Percentiles rank a stretch among this genome's conserved stretches.
phyloP scores from a whole-genome alignment of 768 basidiomycete genomes.

The Pleurotus tuber-regium region DNA sequence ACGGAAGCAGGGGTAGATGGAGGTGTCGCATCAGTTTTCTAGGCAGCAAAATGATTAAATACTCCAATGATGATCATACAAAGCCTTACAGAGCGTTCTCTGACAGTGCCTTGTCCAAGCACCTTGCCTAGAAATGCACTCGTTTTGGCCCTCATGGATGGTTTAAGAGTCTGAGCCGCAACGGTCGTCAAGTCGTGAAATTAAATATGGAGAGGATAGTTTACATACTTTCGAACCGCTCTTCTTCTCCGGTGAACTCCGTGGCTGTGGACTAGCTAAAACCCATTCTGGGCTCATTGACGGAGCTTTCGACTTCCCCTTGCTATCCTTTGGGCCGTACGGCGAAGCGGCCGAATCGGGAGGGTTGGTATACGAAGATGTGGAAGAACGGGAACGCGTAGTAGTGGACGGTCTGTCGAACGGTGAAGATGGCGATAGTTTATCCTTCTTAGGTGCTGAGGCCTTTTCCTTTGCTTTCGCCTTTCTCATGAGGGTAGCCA shows the following conservation, averaged over 20 bases:
- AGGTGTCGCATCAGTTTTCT: constrained; percentile 55
- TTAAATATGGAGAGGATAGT: background rate
- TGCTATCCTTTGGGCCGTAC: constrained; percentile 28
- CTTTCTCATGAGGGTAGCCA: constrained; percentile 83
- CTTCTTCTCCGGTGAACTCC: constrained; percentile 40
- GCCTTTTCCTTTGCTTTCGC: constrained; percentile 67
- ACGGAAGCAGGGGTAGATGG: constrained; percentile 28
- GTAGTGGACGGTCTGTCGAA: constrained; percentile 39
- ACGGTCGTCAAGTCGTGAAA: constrained; percentile 9
- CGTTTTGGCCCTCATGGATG: constrained; percentile 75
- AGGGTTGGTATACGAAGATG: constrained; percentile 29
- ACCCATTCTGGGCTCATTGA: constrained; percentile 41
- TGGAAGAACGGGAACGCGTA: constrained; percentile 42
- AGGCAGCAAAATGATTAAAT: constrained; percentile 16
- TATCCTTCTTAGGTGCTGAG: constrained; percentile 31
- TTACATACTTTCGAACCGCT: constrained; percentile 49
- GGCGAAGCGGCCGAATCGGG: constrained; percentile 15
- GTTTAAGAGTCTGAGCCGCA: constrained; percentile 52
- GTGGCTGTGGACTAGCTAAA: constrained; percentile 41
- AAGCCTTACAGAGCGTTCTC: constrained; percentile 64
- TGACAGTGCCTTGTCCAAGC: constrained; percentile 60
- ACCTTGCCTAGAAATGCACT: constrained; percentile 80
- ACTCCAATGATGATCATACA: background rate
- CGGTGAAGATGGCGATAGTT: constrained; percentile 26
- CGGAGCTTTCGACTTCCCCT: constrained; percentile 28